These are phyloP conservation scores for Mortierella claussenii DNA, from an alignment of 192 early-diverging fungal genomes.

Conservation along the genomic window DNA sequence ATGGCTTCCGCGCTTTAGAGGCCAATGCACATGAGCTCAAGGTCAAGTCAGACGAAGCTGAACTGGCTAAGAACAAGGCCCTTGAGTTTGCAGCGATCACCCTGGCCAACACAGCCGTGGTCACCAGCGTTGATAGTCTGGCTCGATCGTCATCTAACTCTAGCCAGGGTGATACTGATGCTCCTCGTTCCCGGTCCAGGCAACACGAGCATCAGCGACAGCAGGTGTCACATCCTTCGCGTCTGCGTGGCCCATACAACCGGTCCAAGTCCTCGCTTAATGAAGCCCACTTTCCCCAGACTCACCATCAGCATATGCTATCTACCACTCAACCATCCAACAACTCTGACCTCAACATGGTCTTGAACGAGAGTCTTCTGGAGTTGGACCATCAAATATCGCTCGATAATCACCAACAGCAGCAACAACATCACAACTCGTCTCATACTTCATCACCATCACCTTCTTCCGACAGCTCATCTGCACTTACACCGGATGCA, in stretches of 20 bases:
- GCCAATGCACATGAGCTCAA: slow-evolving; percentile 28
- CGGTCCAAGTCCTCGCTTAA: background rate
- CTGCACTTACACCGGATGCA: background rate
- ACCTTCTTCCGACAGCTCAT: background rate
- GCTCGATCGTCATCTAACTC: slow-evolving; percentile 6
- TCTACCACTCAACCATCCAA: background rate
- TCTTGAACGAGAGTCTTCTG: slow-evolving; percentile 37
- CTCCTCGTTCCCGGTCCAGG: slow-evolving; percentile 1
- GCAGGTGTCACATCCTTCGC: background rate
- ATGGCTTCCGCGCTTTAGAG: slow-evolving; percentile 30
- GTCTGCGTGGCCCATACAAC: background rate
- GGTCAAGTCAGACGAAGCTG: slow-evolving; percentile 23
- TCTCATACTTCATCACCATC: background rate
- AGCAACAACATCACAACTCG: background rate
- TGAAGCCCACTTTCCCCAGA: background rate
- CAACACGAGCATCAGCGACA: slow-evolving; percentile 5
- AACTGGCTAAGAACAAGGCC: slow-evolving; percentile 32
- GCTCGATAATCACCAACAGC: background rate
- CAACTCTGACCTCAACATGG: slow-evolving; percentile 33
- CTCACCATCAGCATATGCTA: background rate
- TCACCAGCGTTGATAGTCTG: background rate
- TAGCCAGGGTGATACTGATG: slow-evolving; percentile 1
- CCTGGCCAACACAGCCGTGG: slow-evolving; percentile 9
- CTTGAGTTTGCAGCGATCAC: slow-evolving; percentile 37
- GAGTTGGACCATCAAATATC: slow-evolving; percentile 40